These are phyloP conservation scores for Dothistroma septosporum DNA, from an alignment of 2,329 filamentous ascomycete species.

Conservation along the genomic window DNA sequence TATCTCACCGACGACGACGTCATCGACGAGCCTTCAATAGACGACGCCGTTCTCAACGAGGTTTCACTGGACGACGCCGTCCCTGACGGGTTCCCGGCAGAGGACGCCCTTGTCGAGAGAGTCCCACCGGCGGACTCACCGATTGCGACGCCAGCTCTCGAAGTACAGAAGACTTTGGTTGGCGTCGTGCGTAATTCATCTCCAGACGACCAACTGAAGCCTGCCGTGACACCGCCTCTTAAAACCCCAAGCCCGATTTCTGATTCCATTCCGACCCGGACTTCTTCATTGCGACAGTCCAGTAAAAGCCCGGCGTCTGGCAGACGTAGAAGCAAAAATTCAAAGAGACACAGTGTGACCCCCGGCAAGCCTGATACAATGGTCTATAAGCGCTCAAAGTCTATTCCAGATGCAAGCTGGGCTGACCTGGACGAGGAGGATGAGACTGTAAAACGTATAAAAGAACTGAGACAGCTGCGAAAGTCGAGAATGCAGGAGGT, in stretches of 20 bases:
- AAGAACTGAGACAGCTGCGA: conserved; percentile 55
- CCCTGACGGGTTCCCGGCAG: conserved; percentile 18
- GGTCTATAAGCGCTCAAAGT: conserved; percentile 21
- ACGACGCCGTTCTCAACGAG: neutral
- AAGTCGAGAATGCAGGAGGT: conserved; percentile 49
- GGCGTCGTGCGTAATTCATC: neutral
- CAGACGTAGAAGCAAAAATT: conserved; percentile 28
- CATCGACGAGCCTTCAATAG: conserved; percentile 8
- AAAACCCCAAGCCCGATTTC: conserved; percentile 28
- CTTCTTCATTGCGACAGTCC: conserved; percentile 33
- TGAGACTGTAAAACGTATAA: conserved; percentile 57
- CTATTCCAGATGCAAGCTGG: conserved; percentile 33
- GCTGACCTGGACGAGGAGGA: conserved; percentile 38
- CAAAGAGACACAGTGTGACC: conserved; percentile 20
- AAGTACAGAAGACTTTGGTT: neutral
- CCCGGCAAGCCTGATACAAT: conserved; percentile 18
- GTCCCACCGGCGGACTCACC: conserved; percentile 21
- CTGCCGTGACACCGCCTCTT: conserved; percentile 12
- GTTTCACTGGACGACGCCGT: conserved; percentile 18
- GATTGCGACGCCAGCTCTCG: conserved; percentile 1
- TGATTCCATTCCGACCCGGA: conserved; percentile 34
- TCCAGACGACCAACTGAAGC: neutral
- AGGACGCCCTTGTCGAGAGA: conserved; percentile 17
- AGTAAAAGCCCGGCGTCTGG: conserved; percentile 31
- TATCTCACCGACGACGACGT: conserved; percentile 26